Conservation (phyloP, 345 rosid species). For the Populus davidiana region DNA sequence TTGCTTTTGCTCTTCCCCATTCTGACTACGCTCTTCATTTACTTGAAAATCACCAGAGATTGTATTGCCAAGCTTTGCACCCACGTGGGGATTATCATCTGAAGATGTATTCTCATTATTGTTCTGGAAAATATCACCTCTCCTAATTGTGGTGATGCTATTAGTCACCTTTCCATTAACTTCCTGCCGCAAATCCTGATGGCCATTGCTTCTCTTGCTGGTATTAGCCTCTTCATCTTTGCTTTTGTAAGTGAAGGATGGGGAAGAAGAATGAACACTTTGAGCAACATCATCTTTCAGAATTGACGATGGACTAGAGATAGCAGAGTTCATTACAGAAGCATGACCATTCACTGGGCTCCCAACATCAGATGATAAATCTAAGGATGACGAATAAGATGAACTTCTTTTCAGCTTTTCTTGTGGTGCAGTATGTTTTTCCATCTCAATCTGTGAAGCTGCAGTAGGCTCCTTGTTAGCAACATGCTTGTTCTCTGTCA, state of each 20-base stretch:
- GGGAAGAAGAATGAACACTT: constrained; percentile 24
- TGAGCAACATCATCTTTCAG: constrained; percentile 15
- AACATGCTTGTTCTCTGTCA: constrained; percentile 19
- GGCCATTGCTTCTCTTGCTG: constrained; percentile 13
- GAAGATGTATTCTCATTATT: constrained; percentile 9
- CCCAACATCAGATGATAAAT: constrained; percentile 43
- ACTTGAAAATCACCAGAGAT: constrained; percentile 2
- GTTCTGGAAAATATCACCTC: constrained; percentile 5
- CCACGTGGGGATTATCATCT: background rate
- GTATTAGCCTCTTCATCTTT: constrained; percentile 26
- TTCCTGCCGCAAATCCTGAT: constrained; percentile 20
- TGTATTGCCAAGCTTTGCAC: constrained; percentile 12
- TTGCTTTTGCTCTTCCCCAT: constrained; percentile 17
- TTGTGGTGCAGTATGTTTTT: constrained; percentile 11
- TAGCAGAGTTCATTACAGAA: constrained; percentile 26
- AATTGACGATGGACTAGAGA: constrained; percentile 19
- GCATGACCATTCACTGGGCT: constrained; percentile 40
- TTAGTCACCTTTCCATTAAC: constrained; percentile 20
- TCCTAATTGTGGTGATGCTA: constrained; percentile 3
- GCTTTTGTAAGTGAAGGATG: constrained; percentile 22
- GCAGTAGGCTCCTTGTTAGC: constrained; percentile 18
- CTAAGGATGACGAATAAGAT: constrained; percentile 46
- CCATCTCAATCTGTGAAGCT: constrained; percentile 28
- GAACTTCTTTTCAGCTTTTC: constrained; percentile 33
- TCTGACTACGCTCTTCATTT: constrained; percentile 14